Conservation (phyloP, 345 rosid genomes). For the Aurinia saxatilis region DNA sequence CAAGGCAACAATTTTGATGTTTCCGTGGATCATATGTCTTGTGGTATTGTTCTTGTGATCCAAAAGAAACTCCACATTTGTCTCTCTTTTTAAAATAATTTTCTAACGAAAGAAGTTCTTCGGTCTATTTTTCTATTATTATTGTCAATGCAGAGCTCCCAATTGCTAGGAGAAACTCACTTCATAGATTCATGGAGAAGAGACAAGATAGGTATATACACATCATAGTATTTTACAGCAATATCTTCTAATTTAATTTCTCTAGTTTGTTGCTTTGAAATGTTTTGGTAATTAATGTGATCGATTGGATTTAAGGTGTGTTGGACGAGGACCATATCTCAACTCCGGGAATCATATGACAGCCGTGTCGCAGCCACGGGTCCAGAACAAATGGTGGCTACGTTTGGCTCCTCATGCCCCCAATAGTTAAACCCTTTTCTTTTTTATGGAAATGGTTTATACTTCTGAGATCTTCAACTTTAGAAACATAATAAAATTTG, state of each 20-base stretch:
- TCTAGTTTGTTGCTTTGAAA: not conserved
- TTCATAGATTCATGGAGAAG: conserved; percentile 79
- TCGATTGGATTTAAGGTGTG: conserved; percentile 1
- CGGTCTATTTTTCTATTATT: not conserved
- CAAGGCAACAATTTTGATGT: not conserved
- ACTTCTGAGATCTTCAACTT: not conserved
- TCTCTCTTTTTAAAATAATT: too few species aligned
- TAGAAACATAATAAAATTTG: not conserved
- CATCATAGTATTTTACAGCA: not conserved
- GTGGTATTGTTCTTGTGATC: not conserved
- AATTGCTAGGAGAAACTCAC: conserved; percentile 68
- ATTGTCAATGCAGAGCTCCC: conserved; percentile 45
- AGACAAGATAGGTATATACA: conserved; percentile 76
- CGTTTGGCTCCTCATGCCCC: not conserved
- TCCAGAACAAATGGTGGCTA: not conserved
- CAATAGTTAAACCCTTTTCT: not conserved
- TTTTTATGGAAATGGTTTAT: not conserved
- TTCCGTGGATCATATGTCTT: not conserved
- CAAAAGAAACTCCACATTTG: not conserved
- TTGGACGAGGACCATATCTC: not conserved
- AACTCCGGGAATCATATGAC: not conserved
- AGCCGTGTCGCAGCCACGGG: not conserved
- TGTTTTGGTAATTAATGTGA: not conserved
- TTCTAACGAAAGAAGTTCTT: not conserved
- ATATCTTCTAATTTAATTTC: not conserved